These are phyloP conservation scores for Chimonanthus praecox DNA, from an alignment of 164 flowering plant species.

Conservation along the genomic window DNA sequence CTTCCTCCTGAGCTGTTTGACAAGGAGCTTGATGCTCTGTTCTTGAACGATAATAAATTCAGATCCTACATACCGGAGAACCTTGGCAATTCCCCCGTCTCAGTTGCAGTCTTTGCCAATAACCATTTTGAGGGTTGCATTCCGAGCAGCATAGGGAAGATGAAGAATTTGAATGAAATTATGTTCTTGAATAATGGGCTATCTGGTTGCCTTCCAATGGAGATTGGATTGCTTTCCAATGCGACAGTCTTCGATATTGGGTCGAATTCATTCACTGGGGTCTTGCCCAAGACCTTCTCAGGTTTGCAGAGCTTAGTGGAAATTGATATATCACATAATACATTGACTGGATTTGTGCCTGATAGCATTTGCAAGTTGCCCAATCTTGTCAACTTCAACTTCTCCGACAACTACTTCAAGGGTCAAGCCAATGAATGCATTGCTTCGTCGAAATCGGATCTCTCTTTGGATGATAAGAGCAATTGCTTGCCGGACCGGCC, in stretches of 20 bases:
- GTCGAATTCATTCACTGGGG: conserved; percentile 27
- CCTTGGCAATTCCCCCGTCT: conserved; percentile 34
- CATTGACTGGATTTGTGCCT: conserved; percentile 33
- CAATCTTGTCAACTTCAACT: conserved; percentile 31
- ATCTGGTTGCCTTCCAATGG: conserved; percentile 34
- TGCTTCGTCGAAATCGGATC: conserved; percentile 1
- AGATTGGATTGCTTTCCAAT: conserved; percentile 30
- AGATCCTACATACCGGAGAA: conserved; percentile 27
- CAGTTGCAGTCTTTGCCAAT: conserved; percentile 35
- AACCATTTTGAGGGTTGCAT: conserved; percentile 38
- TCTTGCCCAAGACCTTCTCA: conserved; percentile 22
- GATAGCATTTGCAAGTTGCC: conserved; percentile 30
- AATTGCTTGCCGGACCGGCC: conserved; percentile 38
- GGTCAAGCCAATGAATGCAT: conserved; percentile 27
- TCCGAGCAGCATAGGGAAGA: conserved; percentile 39
- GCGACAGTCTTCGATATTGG: conserved; percentile 27
- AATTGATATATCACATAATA: conserved; percentile 30
- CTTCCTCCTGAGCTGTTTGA: conserved; percentile 38
- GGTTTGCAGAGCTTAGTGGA: conserved; percentile 22
- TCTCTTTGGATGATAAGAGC: conserved; percentile 18
- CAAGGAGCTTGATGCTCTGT: conserved; percentile 42
- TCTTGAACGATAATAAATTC: conserved; percentile 47
- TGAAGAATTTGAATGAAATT: conserved; percentile 43
- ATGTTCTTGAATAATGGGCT: conserved; percentile 25
- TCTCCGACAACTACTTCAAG: conserved; percentile 35